A percentile compares a stretch with the other conserved stretches of the same genome.
Evolutionary conservation across 2,329 filamentous ascomycete genomes (phyloP).

Genomic region (Amphichorda felina): DNA sequence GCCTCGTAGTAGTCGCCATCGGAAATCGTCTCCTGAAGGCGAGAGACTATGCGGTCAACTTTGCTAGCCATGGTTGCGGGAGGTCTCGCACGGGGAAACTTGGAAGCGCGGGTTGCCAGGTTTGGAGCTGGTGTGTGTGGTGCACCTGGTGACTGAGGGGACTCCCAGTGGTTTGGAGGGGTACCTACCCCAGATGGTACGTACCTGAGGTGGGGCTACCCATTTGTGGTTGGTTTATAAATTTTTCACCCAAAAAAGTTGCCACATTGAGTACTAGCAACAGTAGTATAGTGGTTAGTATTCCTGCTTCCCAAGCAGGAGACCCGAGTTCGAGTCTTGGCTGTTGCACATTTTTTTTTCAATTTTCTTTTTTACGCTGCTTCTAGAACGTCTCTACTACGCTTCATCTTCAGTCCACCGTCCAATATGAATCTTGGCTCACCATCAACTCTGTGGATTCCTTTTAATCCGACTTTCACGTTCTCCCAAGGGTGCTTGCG

Average conservation of each 20-base stretch:
- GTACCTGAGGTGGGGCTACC: too few relatives aligned
- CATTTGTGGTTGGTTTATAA: too few relatives aligned
- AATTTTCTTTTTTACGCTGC: constrained; percentile 4
- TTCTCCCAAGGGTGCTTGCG: too few relatives aligned
- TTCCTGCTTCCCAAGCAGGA: constrained; percentile 24
- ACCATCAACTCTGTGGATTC: too few relatives aligned
- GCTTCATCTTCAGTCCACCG: constrained; percentile 2
- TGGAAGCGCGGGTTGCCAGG: neutral
- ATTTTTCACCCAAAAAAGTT: too few relatives aligned
- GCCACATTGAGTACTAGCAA: too few relatives aligned
- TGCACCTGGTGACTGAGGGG: neutral
- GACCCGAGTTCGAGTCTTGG: constrained; percentile 24
- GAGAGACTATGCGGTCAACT: constrained; percentile 39
- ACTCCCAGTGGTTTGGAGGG: too few relatives aligned
- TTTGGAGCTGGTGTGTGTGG: neutral
- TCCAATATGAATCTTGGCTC: too few relatives aligned
- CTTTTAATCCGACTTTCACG: too few relatives aligned
- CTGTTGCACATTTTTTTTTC: constrained; percentile 12
- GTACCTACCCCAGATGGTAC: too few relatives aligned
- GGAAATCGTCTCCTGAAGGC: constrained; percentile 74
- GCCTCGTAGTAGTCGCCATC: constrained; percentile 96
- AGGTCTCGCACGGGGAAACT: neutral
- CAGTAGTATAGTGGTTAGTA: constrained; percentile 26
- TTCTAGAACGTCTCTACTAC: too few relatives aligned
- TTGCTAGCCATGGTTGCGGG: constrained; percentile 23